Conservation (phyloP, 2,329 filamentous ascomycete genomes). For the Allantophomopsis lycopodina region DNA sequence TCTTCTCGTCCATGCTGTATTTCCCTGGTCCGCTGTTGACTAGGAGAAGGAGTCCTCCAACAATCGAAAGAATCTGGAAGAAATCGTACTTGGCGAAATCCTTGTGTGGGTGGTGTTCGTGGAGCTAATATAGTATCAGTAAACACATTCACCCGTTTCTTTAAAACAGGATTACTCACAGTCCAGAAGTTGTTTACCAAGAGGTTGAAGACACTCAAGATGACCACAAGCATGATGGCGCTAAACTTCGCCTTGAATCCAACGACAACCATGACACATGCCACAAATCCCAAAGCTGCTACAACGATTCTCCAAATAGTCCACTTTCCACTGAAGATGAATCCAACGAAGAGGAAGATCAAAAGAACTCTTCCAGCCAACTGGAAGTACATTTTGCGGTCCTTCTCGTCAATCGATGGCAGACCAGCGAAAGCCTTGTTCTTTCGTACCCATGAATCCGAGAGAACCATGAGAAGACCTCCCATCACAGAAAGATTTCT, state of each 20-base stretch:
- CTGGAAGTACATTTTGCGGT: slow-evolving; percentile 99
- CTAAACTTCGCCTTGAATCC: slow-evolving; percentile 99
- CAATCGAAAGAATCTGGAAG: slow-evolving; percentile 98
- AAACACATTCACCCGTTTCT: slow-evolving; percentile 1
- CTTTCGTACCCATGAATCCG: slow-evolving; percentile 96
- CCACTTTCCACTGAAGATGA: slow-evolving; percentile 93
- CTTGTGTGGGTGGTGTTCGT: slow-evolving; percentile 97
- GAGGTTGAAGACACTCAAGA: slow-evolving; percentile 92
- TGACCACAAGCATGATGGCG: slow-evolving; percentile 85
- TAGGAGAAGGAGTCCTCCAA: slow-evolving; percentile 86
- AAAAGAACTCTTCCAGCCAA: slow-evolving; percentile 87
- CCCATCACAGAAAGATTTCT: slow-evolving; percentile 97
- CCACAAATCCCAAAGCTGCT: slow-evolving; percentile 71
- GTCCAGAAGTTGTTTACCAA: slow-evolving; percentile 99
- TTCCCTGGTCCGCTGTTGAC: slow-evolving; percentile 98
- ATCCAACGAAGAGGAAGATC: slow-evolving; percentile 95
- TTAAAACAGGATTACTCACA: slow-evolving; percentile 39
- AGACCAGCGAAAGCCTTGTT: slow-evolving; percentile 91
- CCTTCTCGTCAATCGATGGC: slow-evolving; percentile 93
- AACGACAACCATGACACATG: slow-evolving; percentile 96
- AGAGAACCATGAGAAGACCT: slow-evolving; percentile 93
- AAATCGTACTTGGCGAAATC: slow-evolving; percentile 99
- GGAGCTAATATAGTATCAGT: slow-evolving; percentile 46
- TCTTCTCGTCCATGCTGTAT: slow-evolving; percentile 99
- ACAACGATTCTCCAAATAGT: slow-evolving; percentile 77